Base-by-base conservation (phyloP, 2,329 filamentous ascomycete species). In the Aspergillus aculeatus region DNA sequence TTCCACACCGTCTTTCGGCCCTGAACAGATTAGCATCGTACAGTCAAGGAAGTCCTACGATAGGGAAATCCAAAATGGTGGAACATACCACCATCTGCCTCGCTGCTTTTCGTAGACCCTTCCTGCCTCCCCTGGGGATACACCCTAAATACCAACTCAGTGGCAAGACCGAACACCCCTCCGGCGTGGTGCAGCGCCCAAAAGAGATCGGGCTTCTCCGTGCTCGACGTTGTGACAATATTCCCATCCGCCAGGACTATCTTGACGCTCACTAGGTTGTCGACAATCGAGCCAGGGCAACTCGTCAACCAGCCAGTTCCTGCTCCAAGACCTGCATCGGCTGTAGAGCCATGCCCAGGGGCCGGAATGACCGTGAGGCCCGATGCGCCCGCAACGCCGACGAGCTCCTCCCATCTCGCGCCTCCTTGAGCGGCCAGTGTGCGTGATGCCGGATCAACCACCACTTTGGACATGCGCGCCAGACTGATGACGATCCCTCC, bases 401-500 rank as follows among this genome's bases (percentile, higher is more conserved):
- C 48, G 23, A 63, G 55, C 65, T 86, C 81, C 57, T 73, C 74
- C 83, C 84, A 86, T 2, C 77, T 67, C 48, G 80, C 79, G 7
- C 84, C 84, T 26, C 84, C 83, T 58, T 81, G 79, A 21, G 79
- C 81, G 0, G 71, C 76, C 55, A 86, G 77, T 1, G 78, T 81
- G 62, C 79, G 74, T 10, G 73, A 74, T 1, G 73, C 70, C 0
- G 70, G 24, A 56, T 86, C 78, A 19, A 87, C 81, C 0, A 68
- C 72, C 4, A 86, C 82, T 2, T 72, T 67, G 2, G 79, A 74
- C 79, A 88, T 81, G 29, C 77, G 73, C 1, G 75, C 74, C 6
- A 87, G 76, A 66, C 86, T 83, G 55, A 87, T 80, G 10, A 87
- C 78, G 24, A 87, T 75, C 5, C 84, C 84, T 7, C 81, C 80